Conservation (phyloP, 257 asterid species). For the Jacaranda mimosifolia region DNA sequence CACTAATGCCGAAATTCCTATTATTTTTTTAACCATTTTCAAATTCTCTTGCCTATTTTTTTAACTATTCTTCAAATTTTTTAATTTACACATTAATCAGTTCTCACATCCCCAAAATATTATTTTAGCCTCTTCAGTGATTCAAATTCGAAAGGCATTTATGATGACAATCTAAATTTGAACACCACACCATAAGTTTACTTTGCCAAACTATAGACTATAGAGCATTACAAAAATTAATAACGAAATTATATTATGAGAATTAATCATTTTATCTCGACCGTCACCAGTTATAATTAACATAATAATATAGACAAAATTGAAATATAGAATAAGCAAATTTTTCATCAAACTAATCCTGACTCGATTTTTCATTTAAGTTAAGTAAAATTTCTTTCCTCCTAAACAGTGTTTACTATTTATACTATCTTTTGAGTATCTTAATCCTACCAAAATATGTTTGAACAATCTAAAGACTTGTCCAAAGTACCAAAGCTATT, state of each 20-base stretch:
- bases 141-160: constrained; percentile 28
- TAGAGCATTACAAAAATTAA: background rate
- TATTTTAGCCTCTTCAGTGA: constrained; percentile 5
- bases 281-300: background rate
- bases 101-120: constrained; percentile 42
- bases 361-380: too few relatives aligned
- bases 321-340: background rate
- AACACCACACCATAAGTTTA: background rate
- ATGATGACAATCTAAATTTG: background rate
- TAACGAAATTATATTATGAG: background rate
- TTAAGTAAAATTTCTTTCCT: background rate
- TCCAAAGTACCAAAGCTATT: background rate
- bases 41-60: constrained; percentile 27
- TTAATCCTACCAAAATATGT: too few relatives aligned
- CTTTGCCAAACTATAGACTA: background rate
- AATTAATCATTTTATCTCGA: background rate
- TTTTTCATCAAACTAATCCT: background rate
- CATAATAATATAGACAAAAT: background rate
- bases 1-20: constrained; percentile 34
- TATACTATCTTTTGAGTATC: too few relatives aligned
- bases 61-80: constrained; percentile 33
- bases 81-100: constrained; percentile 19
- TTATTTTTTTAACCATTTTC: constrained; percentile 28
- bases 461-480: too few relatives aligned
- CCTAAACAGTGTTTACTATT: too few relatives aligned